These are phyloP conservation scores for Lactifluus pinguis DNA, from an alignment of 768 basidiomycete genomes.

Conservation along the genomic window DNA sequence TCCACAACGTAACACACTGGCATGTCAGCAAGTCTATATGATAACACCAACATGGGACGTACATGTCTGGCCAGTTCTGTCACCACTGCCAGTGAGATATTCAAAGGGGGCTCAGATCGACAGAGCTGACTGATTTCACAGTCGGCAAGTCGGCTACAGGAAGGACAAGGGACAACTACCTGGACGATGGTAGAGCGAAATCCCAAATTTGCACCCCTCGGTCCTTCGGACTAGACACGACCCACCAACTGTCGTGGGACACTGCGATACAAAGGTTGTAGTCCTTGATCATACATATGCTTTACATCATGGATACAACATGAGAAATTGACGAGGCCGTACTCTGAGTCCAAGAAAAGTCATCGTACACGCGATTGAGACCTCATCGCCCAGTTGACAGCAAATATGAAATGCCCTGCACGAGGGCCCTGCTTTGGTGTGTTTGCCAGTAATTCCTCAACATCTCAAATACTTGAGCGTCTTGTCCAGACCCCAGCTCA, in stretches of 20 bases:
- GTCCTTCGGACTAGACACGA: slow-evolving; percentile 94
- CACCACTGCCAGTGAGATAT: slow-evolving; percentile 62
- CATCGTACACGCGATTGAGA: slow-evolving; percentile 52
- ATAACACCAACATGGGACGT: slow-evolving; percentile 20
- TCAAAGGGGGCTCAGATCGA: slow-evolving; percentile 53
- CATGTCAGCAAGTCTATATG: background rate
- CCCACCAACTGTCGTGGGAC: slow-evolving; percentile 88
- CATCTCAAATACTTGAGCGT: slow-evolving; percentile 55
- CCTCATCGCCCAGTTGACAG: slow-evolving; percentile 29
- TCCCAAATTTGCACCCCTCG: slow-evolving; percentile 95
- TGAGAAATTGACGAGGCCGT: slow-evolving; percentile 17
- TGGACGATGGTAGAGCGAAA: slow-evolving; percentile 67
- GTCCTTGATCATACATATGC: slow-evolving; percentile 30
- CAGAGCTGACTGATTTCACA: slow-evolving; percentile 48
- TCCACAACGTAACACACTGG: slow-evolving; percentile 17
- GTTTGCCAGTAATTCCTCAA: slow-evolving; percentile 30
- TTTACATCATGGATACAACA: background rate
- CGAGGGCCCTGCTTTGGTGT: slow-evolving; percentile 26
- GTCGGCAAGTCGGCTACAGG: background rate
- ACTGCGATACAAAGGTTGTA: slow-evolving; percentile 70
- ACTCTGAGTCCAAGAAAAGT: slow-evolving; percentile 87
- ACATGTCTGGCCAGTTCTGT: slow-evolving; percentile 67
- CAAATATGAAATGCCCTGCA: slow-evolving; percentile 6
- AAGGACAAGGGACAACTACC: slow-evolving; percentile 35
- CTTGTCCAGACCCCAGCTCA: slow-evolving; percentile 76